phyloP scores from a whole-genome alignment of 2,329 filamentous ascomycete species.

The Nannizziopsis arthrosporioides region DNA sequence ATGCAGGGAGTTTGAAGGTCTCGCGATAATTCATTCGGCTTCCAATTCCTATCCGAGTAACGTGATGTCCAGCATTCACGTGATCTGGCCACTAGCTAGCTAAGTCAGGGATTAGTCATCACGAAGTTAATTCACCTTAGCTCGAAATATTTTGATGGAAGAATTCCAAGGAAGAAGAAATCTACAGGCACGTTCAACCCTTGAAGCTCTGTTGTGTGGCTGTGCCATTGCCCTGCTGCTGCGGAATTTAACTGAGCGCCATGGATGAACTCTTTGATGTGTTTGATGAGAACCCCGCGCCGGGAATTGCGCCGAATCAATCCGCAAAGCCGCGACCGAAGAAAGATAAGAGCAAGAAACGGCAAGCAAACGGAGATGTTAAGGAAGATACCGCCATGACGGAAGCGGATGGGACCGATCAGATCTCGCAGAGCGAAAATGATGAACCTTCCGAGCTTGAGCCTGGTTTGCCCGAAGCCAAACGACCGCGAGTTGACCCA shows the following conservation, averaged over 20 bases:
- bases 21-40: too few relatives aligned
- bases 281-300: constrained; percentile 56
- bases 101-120: neutral
- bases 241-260: constrained; percentile 12
- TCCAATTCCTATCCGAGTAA: neutral
- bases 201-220: neutral
- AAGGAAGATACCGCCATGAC: constrained; percentile 37
- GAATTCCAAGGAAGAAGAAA: neutral
- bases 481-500: constrained; percentile 46
- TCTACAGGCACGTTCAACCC: neutral
- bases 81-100: neutral
- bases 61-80: neutral
- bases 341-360: constrained; percentile 65
- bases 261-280: constrained; percentile 78
- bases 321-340: constrained; percentile 29
- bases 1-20: too few relatives aligned
- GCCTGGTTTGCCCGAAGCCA: constrained; percentile 34
- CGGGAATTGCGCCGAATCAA: constrained; percentile 26
- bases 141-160: constrained; percentile 1
- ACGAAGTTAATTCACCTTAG: neutral
- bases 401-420: constrained; percentile 23
- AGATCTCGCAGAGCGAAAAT: constrained; percentile 16
- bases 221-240: neutral
- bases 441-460: constrained; percentile 7
- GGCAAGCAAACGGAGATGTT: constrained; percentile 68